These are phyloP conservation scores for Rhinocladiella mackenziei DNA, from an alignment of 2,329 filamentous ascomycete species.

Conservation along the genomic window DNA sequence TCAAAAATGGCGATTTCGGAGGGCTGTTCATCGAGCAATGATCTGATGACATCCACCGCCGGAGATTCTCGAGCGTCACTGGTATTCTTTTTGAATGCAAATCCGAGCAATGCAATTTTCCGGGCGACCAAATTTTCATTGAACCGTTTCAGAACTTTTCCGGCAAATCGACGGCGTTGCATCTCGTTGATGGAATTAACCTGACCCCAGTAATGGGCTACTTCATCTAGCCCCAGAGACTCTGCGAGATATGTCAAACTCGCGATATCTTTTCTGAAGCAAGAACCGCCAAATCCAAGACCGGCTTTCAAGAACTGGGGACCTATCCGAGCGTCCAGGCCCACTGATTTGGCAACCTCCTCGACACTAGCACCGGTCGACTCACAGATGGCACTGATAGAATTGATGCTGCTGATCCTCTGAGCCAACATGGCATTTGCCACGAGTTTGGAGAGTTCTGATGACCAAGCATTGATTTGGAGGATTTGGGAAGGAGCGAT, in stretches of 20 bases:
- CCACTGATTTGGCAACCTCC: constrained; percentile 64
- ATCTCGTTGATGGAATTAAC: constrained; percentile 75
- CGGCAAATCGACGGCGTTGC: constrained; percentile 65
- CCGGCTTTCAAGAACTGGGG: constrained; percentile 69
- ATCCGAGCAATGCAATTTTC: constrained; percentile 69
- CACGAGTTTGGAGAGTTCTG: constrained; percentile 72
- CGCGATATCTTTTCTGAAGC: constrained; percentile 76
- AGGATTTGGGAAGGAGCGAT: constrained; percentile 64
- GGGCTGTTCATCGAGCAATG: constrained; percentile 61
- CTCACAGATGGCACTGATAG: constrained; percentile 75
- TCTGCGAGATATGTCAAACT: constrained; percentile 71
- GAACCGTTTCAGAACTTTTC: constrained; percentile 61
- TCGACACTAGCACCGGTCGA: constrained; percentile 70
- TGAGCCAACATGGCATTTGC: constrained; percentile 79
- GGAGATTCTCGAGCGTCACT: constrained; percentile 69
- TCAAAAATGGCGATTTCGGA: constrained; percentile 66
- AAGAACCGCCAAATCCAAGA: constrained; percentile 74
- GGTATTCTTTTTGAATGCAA: constrained; percentile 77
- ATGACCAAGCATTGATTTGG: constrained; percentile 70
- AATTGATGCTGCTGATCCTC: constrained; percentile 76
- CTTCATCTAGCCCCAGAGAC: constrained; percentile 63
- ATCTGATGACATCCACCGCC: constrained; percentile 63
- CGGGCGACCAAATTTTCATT: constrained; percentile 64
- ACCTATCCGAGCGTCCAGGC: constrained; percentile 68
- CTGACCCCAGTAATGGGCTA: constrained; percentile 70